Conservation (phyloP, 2,329 filamentous ascomycete genomes). For the Teratosphaeria zuluensis region DNA sequence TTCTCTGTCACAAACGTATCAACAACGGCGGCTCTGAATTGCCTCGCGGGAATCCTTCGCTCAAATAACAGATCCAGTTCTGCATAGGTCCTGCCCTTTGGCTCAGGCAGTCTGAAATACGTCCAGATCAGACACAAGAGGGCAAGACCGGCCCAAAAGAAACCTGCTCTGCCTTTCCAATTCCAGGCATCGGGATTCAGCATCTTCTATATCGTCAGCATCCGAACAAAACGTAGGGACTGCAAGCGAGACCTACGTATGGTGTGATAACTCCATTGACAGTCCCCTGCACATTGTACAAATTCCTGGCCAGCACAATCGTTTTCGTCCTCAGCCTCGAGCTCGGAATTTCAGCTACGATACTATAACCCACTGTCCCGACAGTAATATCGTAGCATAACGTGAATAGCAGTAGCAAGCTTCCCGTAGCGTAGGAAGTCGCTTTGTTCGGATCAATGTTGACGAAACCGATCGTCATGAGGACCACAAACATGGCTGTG, state of each 20-base stretch:
- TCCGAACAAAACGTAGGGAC: neutral
- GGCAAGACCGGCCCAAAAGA: conserved; percentile 34
- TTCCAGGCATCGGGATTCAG: neutral
- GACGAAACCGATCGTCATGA: conserved; percentile 14
- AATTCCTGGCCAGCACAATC: conserved; percentile 59
- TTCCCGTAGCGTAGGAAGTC: conserved; percentile 31
- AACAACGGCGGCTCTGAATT: neutral
- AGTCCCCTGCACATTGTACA: conserved; percentile 67
- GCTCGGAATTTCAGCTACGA: conserved; percentile 75
- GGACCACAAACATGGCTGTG: conserved; percentile 57
- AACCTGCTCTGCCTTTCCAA: conserved; percentile 11
- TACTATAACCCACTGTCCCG: conserved; percentile 25
- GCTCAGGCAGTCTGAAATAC: conserved; percentile 35
- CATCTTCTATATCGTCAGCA: neutral
- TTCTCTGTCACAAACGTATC: neutral
- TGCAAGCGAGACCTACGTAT: conserved; percentile 36
- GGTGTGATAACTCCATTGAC: conserved; percentile 70
- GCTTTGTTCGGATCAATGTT: conserved; percentile 7
- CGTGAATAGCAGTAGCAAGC: conserved; percentile 42
- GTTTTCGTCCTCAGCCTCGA: conserved; percentile 79
- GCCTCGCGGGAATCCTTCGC: conserved; percentile 4
- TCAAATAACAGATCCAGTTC: conserved; percentile 49
- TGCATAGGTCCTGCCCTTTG: conserved; percentile 35
- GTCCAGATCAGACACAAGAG: conserved; percentile 30
- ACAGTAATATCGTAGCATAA: conserved; percentile 47